Base-by-base conservation (phyloP, 495 filamentous ascomycete species). In the Penicillium dipodomyicola region DNA sequence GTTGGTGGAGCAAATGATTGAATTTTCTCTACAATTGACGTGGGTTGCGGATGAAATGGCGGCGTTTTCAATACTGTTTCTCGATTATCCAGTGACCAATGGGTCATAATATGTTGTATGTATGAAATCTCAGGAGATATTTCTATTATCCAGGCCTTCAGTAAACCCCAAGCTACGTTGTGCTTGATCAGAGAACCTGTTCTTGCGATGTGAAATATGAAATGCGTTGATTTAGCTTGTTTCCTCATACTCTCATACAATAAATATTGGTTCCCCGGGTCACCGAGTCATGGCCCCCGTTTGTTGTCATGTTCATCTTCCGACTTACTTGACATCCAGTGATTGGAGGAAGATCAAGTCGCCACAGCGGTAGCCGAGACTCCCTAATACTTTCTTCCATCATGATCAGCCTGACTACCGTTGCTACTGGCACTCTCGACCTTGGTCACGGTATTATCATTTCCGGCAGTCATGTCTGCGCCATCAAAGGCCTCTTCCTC, bases 401-500 rank as follows among this genome's bases (percentile, higher is more conserved):
- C 52, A 29, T 62, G 62, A 10, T 65, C 59, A 25, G 23, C 44
- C 17, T 63, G 59, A 20, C 62, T 67, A 4, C 58, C 57, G 33
- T 55, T 56, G 55, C 68, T 68, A 42, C 58, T 72, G 22, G 59
- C 59, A 49, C 65, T 67, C 11, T 65, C 58, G 39, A 66, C 50
- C 30, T 72, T 72, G 20, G 49, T 65, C 22, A 65, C 60, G 7
- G 46, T 29, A 19, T 30, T 52, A 10, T 52, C 62, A 20, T 58
- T 57, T 11, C 30, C 30, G 27, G 23, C 42, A 9, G 49, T 41
- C 50, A 83, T 81, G 44, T 74, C 71, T 25, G 50, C 57, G 37
- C 79, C 69, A 12, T 84, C 87, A 65, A 92, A 88, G 45, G 91
- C 51, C 49, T 83, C 81, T 76, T 96, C 92, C 69, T 96, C 90